A percentile compares a stretch with the other conserved stretches of the same genome.
phyloP scores from a whole-genome alignment of 345 rosid species.

The Mangifera indica region DNA sequence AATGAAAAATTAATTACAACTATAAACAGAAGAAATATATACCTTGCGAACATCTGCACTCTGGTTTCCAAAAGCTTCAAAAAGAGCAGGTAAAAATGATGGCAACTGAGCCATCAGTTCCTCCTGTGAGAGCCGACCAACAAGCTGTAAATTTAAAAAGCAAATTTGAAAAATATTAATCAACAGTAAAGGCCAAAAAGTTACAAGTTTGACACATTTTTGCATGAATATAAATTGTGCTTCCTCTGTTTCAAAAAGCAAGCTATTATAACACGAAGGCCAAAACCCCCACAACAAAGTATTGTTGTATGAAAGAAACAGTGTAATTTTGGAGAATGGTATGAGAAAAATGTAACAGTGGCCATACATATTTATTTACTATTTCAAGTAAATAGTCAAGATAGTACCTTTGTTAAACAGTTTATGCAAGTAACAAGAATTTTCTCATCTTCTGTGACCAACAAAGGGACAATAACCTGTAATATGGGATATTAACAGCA shows the following conservation, averaged over 20 bases:
- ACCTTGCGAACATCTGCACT: constrained; percentile 99
- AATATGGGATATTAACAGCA: constrained; percentile 21
- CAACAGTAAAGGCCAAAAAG: not conserved
- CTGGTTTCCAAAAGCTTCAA: constrained; percentile 96
- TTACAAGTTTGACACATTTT: not conserved
- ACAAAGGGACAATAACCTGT: constrained; percentile 84
- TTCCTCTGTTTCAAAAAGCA: not conserved
- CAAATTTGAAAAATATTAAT: constrained; percentile 2
- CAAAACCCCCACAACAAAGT: not conserved
- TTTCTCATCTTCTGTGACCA: constrained; percentile 93
- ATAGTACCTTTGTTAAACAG: constrained; percentile 86
- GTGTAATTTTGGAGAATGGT: not conserved
- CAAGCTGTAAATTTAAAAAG: constrained; percentile 57
- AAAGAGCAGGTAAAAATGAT: constrained; percentile 87
- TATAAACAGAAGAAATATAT: constrained; percentile 7
- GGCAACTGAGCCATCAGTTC: constrained; percentile 77
- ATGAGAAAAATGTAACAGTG: not conserved
- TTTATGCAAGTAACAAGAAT: constrained; percentile 87
- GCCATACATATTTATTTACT: too few species aligned
- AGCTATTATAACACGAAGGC: too few species aligned
- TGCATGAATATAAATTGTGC: not conserved
- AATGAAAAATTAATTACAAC: not conserved
- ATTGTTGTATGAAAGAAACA: not conserved
- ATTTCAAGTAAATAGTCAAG: not conserved
- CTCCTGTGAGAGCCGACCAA: constrained; percentile 89